Base-by-base conservation (phyloP, 177 flowering plant species). In the Vitis hybrid region DNA sequence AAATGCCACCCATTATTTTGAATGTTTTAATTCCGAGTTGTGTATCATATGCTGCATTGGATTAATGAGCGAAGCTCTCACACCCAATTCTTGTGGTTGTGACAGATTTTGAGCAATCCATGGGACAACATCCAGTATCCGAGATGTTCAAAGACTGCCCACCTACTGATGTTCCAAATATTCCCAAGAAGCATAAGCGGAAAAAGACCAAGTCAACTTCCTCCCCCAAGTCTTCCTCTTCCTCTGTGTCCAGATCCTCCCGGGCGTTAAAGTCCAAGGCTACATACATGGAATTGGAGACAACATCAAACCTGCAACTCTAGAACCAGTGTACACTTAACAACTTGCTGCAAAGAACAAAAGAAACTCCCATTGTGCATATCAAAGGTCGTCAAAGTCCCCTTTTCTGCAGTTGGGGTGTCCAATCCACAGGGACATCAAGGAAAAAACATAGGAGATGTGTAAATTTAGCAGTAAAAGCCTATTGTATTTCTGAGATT, bases 101-200 rank as follows among this genome's bases (percentile, higher is more conserved):
- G 14, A 62, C 84, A 91, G 97, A 88, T 82, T 86, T 81, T 68
- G 88, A 82, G 5, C 82, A 77, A 52, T 63, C 83, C 19, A 57
- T 73, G 39, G 78, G 82, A 50, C 61, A 63, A 31, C 82, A 78
- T 54, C 68, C 81, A 31, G 65, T 71, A 39, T 31, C 81, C 1
- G 83, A 79, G 50, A 73, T 72, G 50, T 76, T 82, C 31, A 74
- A 65, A 20, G 89, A 83, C 61, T 10, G 66, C 16, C 72, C 81
- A 29, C 50, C 78, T 3, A 16, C 75, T 8, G 75, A 84, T n/a
- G 31, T 68, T 65, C 75, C 82, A 18, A 68, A 58, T 58, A 16
- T 74, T 61, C 79, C 79, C 19, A 85, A 81, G 77, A 82, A 79
- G 63, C 73, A 67, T 1, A 79, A 67, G 66, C 55, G 79, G 76